These are phyloP conservation scores for Coniochaeta sp. DNA, from an alignment of 2,329 filamentous ascomycete species.

Conservation along the genomic window DNA sequence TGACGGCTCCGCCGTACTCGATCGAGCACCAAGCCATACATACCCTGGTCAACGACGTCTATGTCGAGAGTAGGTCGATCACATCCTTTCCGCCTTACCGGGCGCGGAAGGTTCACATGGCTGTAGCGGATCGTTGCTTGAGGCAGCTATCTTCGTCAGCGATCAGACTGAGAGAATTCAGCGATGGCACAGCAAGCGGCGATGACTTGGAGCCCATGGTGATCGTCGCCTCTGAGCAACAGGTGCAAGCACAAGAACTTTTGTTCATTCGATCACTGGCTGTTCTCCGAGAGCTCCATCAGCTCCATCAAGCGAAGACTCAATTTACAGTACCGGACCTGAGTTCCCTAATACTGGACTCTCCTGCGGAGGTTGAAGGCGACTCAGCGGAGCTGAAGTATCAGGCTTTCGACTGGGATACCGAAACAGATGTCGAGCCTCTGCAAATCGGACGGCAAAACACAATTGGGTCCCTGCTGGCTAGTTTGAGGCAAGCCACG, in stretches of 20 bases:
- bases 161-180: constrained; percentile 42
- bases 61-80: constrained; percentile 54
- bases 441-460: constrained; percentile 64
- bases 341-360: constrained; percentile 42
- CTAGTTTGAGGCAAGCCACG: constrained; percentile 59
- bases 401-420: constrained; percentile 61
- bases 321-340: constrained; percentile 53
- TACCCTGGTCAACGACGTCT: constrained; percentile 63
- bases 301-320: constrained; percentile 54
- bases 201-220: constrained; percentile 45
- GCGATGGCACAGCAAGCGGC: constrained; percentile 30
- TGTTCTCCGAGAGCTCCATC: constrained; percentile 61
- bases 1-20: constrained; percentile 56
- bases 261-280: constrained; percentile 63
- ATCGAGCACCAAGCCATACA: constrained; percentile 64
- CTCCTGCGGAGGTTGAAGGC: constrained; percentile 49
- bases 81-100: constrained; percentile 38
- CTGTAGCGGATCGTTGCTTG: constrained; percentile 67
- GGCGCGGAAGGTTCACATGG: constrained; percentile 55
- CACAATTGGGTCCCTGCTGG: constrained; percentile 62
- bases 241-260: constrained; percentile 47
- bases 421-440: constrained; percentile 51
- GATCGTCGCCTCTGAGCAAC: constrained; percentile 37
- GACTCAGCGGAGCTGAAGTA: constrained; percentile 62
- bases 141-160: constrained; percentile 61